Base-by-base conservation (phyloP, 2,329 filamentous ascomycete genomes). In the Ophiostoma sp. region DNA sequence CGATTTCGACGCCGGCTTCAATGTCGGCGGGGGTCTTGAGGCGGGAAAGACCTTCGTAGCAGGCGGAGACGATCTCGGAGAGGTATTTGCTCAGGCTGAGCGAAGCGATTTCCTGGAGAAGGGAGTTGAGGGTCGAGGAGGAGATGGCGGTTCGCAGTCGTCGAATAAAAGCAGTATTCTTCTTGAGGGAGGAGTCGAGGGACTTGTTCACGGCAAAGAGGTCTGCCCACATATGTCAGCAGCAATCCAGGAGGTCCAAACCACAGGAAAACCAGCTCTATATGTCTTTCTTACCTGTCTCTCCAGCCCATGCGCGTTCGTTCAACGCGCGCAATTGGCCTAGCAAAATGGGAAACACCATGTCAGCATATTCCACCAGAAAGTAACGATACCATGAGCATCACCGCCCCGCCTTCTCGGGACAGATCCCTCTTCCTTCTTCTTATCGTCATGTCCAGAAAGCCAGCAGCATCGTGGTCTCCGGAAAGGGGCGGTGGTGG, bases 131-230 rank as follows among this genome's bases (percentile, higher is more conserved):
- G 72, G 92, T 93, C 73, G 94, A 87, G 68, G 93, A 85, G 76
- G 92, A 95, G 76, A 98, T 91, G 74, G 94, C 93, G 74, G 95
- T 98, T 78, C 95, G 93, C 72, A 98, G 87, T 79, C 95, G 93
- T 84, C 97, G 98, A 80, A 98, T 98, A 82, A 98, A 98, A 77
- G 95, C 94, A 3, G 95, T 98, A 79, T 98, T 98, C 86, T 98
- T 98, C 85, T 97, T 98, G 82, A 98, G 87, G 70, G 95, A 96
- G 70, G 95, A 97, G 82, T 98, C 95, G 79, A 98, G 91, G 39
- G 93, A 92, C 80, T 89, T 88, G 82, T 89, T 91, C 78, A 96
- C 90, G 71, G 89, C 83, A 79, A 97, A 94, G 75, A 97, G 84
- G 85, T 93, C 94, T 97, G 69, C 19, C 17, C 6, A 48, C 42